Evolutionary conservation across 805 yeast genomes (phyloP).

Genomic region (Saturnispora quitensis): DNA sequence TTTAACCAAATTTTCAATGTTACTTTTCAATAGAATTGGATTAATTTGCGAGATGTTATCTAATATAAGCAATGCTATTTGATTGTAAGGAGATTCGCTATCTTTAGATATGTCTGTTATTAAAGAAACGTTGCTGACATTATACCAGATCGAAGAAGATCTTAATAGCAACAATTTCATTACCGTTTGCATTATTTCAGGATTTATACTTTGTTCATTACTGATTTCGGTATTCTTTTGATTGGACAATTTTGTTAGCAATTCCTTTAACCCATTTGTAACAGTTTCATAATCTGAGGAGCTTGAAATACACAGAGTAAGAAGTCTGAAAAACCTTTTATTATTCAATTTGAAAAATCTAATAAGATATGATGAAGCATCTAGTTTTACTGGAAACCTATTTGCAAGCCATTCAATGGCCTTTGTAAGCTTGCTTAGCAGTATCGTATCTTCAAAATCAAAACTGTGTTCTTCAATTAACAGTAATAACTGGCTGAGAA

Average conservation of each 20-base stretch:
- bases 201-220: slow-evolving; percentile 28
- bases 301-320: slow-evolving; percentile 41
- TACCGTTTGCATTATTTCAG: slow-evolving; percentile 42
- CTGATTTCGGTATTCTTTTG: slow-evolving; percentile 32
- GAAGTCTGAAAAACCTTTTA: slow-evolving; percentile 46
- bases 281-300: slow-evolving; percentile 55
- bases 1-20: slow-evolving; percentile 41
- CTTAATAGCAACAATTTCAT: slow-evolving; percentile 55
- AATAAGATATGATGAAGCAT: slow-evolving; percentile 41
- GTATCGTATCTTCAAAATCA: slow-evolving; percentile 16
- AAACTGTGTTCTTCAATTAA: slow-evolving; percentile 38
- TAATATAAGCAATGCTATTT: slow-evolving; percentile 43
- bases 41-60: slow-evolving; percentile 48
- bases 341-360: slow-evolving; percentile 48
- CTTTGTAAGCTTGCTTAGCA: slow-evolving; percentile 36
- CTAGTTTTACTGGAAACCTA: slow-evolving; percentile 42
- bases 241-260: slow-evolving; percentile 46
- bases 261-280: slow-evolving; percentile 52
- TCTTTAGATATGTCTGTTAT: slow-evolving; percentile 41
- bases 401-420: slow-evolving; percentile 53
- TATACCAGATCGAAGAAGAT: slow-evolving; percentile 50
- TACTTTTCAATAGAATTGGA: slow-evolving; percentile 59
- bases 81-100: slow-evolving; percentile 17
- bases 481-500: slow-evolving; percentile 39
- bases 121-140: slow-evolving; percentile 51